phyloP scores from a whole-genome alignment of 2,329 filamentous ascomycete species.

The Hypoxylon sp. region DNA sequence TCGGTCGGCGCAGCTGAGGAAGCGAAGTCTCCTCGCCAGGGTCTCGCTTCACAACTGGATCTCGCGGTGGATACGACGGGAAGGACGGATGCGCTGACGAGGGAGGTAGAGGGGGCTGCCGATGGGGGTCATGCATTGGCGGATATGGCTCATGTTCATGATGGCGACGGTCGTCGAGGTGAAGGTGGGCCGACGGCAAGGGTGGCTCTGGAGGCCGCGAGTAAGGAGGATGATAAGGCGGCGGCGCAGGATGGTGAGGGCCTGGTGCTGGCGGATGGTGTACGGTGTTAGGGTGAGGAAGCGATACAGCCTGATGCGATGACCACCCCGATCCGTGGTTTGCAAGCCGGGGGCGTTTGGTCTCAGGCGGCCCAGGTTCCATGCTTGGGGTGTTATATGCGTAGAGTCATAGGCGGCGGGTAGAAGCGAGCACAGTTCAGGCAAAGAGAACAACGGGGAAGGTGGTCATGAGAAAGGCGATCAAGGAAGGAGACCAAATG shows the following conservation, averaged over 20 bases:
- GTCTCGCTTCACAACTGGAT: conserved; percentile 69
- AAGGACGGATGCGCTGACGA: conserved; percentile 61
- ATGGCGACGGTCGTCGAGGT: conserved; percentile 67
- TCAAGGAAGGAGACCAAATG: conserved; percentile 49
- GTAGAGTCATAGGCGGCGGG: conserved; percentile 51
- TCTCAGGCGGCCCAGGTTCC: conserved; percentile 70
- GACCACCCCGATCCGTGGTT: conserved; percentile 61
- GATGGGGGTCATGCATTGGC: conserved; percentile 67
- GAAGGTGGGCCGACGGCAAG: conserved; percentile 58
- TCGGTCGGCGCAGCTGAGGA: conserved; percentile 62
- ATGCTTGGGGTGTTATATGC: conserved; percentile 64
- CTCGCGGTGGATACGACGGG: conserved; percentile 61
- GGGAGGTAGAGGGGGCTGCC: conserved; percentile 56
- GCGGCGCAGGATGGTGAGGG: conserved; percentile 56
- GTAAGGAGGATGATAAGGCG: conserved; percentile 54
- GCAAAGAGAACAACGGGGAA: conserved; percentile 51
- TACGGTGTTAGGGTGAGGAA: conserved; percentile 60
- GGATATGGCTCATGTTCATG: conserved; percentile 68
- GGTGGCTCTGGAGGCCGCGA: conserved; percentile 55
- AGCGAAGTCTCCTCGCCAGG: conserved; percentile 60
- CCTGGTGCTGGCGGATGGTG: conserved; percentile 51
- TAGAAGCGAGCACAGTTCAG: conserved; percentile 52
- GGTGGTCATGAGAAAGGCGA: conserved; percentile 54
- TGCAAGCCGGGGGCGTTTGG: conserved; percentile 69
- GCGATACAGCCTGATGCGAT: conserved; percentile 61